Conservation (phyloP, 225 moss, liverwort and hornwort genomes). For the Straminergon stramineum region DNA sequence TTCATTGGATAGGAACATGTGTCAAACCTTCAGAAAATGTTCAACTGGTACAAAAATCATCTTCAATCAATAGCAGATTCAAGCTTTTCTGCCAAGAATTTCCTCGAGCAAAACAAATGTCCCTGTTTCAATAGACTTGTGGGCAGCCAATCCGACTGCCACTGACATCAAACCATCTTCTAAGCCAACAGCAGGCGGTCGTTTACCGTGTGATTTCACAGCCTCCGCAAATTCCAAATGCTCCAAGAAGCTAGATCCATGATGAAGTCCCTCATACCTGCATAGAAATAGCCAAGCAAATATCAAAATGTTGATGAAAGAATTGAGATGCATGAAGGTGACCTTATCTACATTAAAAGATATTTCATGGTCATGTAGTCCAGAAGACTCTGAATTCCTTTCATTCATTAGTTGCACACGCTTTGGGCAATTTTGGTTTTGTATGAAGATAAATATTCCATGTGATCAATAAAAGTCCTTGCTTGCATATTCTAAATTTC, state of each 20-base stretch:
- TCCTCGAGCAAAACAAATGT: constrained; percentile 41
- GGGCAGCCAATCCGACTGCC: constrained; percentile 72
- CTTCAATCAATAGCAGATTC: background rate
- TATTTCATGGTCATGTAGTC: background rate
- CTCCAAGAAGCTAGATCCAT: constrained; percentile 78
- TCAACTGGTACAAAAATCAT: background rate
- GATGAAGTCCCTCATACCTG: constrained; percentile 82
- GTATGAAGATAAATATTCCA: background rate
- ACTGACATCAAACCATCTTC: constrained; percentile 66
- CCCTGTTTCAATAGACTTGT: constrained; percentile 49
- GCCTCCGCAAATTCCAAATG: constrained; percentile 57
- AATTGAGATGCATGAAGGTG: background rate
- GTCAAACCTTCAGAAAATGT: background rate
- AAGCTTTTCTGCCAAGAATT: background rate
- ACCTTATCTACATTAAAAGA: background rate
- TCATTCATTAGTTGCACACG: background rate
- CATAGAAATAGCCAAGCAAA: background rate
- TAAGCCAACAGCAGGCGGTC: constrained; percentile 41
- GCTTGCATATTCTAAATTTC: background rate
- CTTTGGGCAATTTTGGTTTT: background rate
- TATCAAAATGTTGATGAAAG: background rate
- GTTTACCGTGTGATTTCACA: constrained; percentile 51
- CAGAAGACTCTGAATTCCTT: too few species aligned
- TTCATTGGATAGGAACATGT: background rate
- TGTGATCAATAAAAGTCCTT: background rate